Conservation (phyloP, 352 stramenopile genomes). For the Globisporangium cystogenes region DNA sequence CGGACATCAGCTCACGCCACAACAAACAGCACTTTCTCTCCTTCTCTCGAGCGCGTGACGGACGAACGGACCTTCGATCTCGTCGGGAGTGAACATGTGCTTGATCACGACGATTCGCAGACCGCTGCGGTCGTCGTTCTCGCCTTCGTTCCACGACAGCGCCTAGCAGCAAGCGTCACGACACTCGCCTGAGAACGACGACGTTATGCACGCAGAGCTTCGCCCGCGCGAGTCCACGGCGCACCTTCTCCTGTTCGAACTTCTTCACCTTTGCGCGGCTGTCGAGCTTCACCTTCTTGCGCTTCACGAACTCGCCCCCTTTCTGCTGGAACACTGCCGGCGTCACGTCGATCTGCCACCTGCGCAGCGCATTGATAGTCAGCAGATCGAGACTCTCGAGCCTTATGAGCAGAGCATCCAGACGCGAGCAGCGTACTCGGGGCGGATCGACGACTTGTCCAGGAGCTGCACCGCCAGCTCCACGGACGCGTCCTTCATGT, state of each 20-base stretch:
- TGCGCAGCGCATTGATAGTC: conserved; percentile 12
- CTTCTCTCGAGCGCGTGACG: neutral
- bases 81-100: conserved; percentile 91
- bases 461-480: conserved; percentile 93
- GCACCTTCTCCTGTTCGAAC: conserved; percentile 81
- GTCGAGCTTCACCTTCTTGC: conserved; percentile 78
- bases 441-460: conserved; percentile 83
- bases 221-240: neutral
- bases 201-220: no score
- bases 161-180: conserved; percentile 44
- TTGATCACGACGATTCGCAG: conserved; percentile 96
- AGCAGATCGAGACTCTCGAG: no score
- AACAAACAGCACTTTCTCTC: neutral
- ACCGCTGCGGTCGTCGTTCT: conserved; percentile 87
- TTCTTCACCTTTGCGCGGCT: conserved; percentile 84
- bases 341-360: conserved; percentile 69
- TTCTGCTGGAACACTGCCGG: conserved; percentile 90
- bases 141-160: conserved; percentile 94
- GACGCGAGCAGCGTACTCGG: conserved; percentile 39
- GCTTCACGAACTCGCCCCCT: conserved; percentile 66
- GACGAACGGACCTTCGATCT: conserved; percentile 59
- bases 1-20: neutral
- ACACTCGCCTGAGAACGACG: neutral
- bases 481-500: conserved; percentile 94
- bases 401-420: no score